phyloP scores from a whole-genome alignment of 192 early-diverging fungal species.

The Linderina pennispora region DNA sequence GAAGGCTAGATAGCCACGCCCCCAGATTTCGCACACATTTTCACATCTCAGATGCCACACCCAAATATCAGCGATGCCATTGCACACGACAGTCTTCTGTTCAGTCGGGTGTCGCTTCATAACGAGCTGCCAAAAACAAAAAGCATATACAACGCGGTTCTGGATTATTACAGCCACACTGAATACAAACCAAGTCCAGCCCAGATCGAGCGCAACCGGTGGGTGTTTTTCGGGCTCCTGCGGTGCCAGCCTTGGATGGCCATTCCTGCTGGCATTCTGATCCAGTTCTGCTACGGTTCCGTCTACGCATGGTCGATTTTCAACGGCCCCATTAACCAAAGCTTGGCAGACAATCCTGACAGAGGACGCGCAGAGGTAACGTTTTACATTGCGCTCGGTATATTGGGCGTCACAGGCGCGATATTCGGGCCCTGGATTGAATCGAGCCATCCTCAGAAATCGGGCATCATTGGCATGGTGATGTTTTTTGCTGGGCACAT shows the following conservation, averaged over 20 bases:
- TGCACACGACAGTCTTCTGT: too few species aligned
- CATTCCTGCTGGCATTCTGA: constrained; percentile 52
- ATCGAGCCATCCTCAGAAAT: constrained; percentile 49
- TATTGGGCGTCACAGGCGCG: constrained; percentile 52
- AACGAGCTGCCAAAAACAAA: too few species aligned
- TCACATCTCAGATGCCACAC: too few species aligned
- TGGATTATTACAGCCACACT: constrained; percentile 42
- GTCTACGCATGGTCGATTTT: constrained; percentile 64
- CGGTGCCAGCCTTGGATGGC: constrained; percentile 52
- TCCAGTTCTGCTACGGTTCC: constrained; percentile 59
- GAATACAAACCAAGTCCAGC: constrained; percentile 26
- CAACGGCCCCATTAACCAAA: constrained; percentile 52
- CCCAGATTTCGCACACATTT: too few species aligned
- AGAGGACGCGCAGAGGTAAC: constrained; percentile 50
- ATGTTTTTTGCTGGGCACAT: constrained; percentile 52
- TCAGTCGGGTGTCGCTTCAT: too few species aligned
- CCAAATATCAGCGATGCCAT: too few species aligned
- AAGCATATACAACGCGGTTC: constrained; percentile 8
- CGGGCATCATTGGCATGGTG: constrained; percentile 41
- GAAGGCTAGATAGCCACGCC: too few species aligned
- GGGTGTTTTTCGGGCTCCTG: constrained; percentile 44
- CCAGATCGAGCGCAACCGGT: constrained; percentile 30
- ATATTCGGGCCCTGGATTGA: constrained; percentile 58
- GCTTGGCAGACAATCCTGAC: constrained; percentile 24
- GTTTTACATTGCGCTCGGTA: constrained; percentile 56